phyloP scores from a whole-genome alignment of 257 asterid species.

The Solanum chilense region DNA sequence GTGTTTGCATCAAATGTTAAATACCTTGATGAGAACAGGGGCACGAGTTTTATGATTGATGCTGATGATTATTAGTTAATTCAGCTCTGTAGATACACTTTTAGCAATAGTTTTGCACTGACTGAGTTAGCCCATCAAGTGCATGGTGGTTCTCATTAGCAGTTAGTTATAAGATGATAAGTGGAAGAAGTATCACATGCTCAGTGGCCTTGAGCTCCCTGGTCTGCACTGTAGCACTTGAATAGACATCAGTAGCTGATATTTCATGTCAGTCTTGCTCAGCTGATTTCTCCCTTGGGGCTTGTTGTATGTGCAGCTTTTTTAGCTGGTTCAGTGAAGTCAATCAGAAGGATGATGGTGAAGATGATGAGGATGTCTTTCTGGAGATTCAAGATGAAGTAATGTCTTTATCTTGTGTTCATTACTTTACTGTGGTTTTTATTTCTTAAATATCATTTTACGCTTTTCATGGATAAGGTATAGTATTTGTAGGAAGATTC shows the following conservation, averaged over 20 bases:
- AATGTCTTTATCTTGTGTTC: neutral
- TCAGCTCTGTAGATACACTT: neutral
- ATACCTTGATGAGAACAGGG: neutral
- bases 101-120: neutral
- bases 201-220: neutral
- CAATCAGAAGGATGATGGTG: conserved; percentile 49
- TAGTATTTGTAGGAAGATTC: neutral
- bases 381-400: conserved; percentile 70
- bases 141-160: neutral
- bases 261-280: neutral
- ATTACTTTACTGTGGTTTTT: neutral
- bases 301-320: conserved; percentile 49
- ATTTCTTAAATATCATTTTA: neutral
- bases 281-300: neutral
- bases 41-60: neutral
- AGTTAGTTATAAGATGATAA: neutral
- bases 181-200: neutral
- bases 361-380: conserved; percentile 26
- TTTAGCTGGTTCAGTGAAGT: conserved; percentile 68
- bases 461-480: neutral
- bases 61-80: neutral
- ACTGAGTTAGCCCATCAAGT: neutral
- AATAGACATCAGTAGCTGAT: neutral
- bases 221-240: neutral
- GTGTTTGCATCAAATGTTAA: neutral